Percentiles rank a stretch among this genome's conserved stretches.
Evolutionary conservation across 2,329 filamentous ascomycete genomes (phyloP).

Genomic region (Botrytis medusae): DNA sequence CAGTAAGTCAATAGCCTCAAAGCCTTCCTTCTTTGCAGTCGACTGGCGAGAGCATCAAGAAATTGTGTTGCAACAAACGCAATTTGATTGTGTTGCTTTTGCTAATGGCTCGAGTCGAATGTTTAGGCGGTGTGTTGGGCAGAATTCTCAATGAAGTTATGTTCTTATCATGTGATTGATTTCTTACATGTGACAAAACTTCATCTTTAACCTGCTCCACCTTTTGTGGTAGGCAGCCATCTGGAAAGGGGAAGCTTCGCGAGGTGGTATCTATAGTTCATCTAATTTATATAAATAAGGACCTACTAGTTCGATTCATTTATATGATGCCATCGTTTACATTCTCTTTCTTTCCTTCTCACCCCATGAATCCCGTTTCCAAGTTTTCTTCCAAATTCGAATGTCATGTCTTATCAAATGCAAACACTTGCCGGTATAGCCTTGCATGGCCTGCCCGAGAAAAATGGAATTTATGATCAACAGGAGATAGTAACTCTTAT

Average conservation of each 20-base stretch:
- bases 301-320: not conserved
- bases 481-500: constrained; percentile 23
- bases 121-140: not conserved
- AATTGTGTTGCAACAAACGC: not conserved
- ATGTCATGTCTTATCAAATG: not conserved
- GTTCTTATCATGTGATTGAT: not conserved
- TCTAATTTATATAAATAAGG: not conserved
- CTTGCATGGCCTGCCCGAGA: not conserved
- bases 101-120: not conserved
- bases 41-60: not conserved
- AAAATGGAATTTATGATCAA: not conserved
- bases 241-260: not conserved
- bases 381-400: not conserved
- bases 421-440: not conserved
- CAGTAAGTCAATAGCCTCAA: not conserved
- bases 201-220: not conserved
- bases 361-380: not conserved
- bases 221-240: not conserved
- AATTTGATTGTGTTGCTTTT: not conserved
- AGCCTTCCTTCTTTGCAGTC: not conserved
- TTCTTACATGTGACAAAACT: not conserved
- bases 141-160: not conserved
- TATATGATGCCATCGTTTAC: not conserved
- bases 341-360: not conserved
- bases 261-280: not conserved